A percentile compares a stretch with the other conserved stretches of the same genome.
These are phyloP conservation scores for Malus sieversii DNA, from an alignment of 306 rosid genomes.

Conservation along the genomic window DNA sequence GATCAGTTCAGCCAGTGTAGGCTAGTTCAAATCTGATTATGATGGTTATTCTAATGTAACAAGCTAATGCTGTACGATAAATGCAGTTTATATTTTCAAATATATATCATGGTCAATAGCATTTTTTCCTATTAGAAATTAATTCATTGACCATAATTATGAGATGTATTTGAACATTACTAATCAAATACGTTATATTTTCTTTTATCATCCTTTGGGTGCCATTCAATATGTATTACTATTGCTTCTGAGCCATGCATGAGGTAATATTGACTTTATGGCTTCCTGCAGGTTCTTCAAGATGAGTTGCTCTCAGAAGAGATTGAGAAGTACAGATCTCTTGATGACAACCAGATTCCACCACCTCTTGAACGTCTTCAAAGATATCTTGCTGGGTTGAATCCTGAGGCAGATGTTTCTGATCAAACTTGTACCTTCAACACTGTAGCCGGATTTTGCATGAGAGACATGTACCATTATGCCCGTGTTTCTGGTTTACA, in stretches of 20 bases:
- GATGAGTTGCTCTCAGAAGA: slow-evolving; percentile 76
- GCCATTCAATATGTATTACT: background rate
- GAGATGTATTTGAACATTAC: background rate
- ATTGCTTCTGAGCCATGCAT: background rate
- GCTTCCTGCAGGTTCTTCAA: slow-evolving; percentile 53
- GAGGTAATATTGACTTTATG: slow-evolving; percentile 14
- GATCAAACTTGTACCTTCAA: slow-evolving; percentile 25
- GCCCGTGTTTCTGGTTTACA: slow-evolving; percentile 91
- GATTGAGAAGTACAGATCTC: slow-evolving; percentile 57
- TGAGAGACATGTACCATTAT: slow-evolving; percentile 74
- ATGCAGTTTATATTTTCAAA: background rate
- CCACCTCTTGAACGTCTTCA: slow-evolving; percentile 60
- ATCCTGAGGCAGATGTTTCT: slow-evolving; percentile 31
- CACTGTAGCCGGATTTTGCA: slow-evolving; percentile 49
- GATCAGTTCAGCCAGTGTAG: background rate
- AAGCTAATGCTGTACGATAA: background rate
- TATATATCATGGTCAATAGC: background rate
- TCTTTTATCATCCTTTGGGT: background rate
- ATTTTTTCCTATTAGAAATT: background rate
- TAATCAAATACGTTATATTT: background rate
- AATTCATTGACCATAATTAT: background rate
- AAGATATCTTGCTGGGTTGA: slow-evolving; percentile 40
- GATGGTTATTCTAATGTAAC: background rate
- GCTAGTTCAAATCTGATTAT: background rate
- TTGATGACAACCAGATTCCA: slow-evolving; percentile 49